phyloP scores from a whole-genome alignment of 441 rosid genomes.

The Macaranga tanarius region DNA sequence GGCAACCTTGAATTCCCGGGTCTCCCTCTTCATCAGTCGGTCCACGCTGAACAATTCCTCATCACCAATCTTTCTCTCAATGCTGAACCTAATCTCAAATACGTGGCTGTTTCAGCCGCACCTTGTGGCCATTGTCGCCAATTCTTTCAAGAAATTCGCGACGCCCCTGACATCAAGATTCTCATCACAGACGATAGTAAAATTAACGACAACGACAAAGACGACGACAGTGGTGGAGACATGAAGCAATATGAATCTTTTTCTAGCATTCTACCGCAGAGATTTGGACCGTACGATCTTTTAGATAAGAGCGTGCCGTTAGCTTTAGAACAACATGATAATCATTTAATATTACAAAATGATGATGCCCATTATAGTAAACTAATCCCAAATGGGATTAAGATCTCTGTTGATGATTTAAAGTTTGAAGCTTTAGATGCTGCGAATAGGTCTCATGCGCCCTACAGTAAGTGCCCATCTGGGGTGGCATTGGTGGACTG shows the following conservation, averaged over 20 bases:
- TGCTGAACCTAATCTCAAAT: conserved; percentile 36
- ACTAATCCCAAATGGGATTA: conserved; percentile 14
- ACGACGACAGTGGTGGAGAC: neutral
- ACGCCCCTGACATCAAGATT: conserved; percentile 55
- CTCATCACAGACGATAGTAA: conserved; percentile 33
- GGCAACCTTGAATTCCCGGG: conserved; percentile 85
- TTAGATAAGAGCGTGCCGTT: conserved; percentile 17
- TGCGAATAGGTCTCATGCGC: conserved; percentile 79
- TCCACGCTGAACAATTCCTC: conserved; percentile 93
- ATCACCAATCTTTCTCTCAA: conserved; percentile 50
- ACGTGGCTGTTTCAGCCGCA: conserved; percentile 77
- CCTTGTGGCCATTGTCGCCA: conserved; percentile 99
- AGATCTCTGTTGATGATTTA: conserved; percentile 12
- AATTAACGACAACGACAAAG: neutral
- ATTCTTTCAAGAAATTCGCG: conserved; percentile 80
- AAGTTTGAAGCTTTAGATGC: conserved; percentile 57
- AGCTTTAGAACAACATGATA: conserved; percentile 12
- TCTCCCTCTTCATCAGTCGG: conserved; percentile 65
- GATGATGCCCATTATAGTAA: conserved; percentile 26
- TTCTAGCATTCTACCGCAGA: conserved; percentile 49
- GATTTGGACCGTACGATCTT: conserved; percentile 20
- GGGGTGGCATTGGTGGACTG: conserved; percentile 73
- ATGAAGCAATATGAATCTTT: conserved; percentile 34
- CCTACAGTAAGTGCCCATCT: conserved; percentile 82
- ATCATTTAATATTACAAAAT: conserved; percentile 9